Percentiles rank a stretch among this genome's conserved stretches.
Evolutionary conservation across 495 filamentous ascomycete species (phyloP).

Genomic region (Aspergillus mulundensis): DNA sequence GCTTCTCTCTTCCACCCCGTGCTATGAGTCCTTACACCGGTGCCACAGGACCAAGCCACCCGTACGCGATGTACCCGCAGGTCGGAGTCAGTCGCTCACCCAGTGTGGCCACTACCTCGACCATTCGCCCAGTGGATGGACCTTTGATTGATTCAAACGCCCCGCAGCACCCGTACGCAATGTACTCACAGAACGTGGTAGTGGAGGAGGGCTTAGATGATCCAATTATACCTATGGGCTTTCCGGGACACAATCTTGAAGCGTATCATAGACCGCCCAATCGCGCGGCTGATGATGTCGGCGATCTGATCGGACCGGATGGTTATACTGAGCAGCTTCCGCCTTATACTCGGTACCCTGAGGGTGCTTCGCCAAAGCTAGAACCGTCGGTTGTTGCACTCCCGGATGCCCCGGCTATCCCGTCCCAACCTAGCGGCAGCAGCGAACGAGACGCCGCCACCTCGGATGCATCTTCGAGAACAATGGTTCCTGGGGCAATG

Average conservation of each 20-base stretch:
- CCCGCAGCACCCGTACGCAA: constrained; percentile 83
- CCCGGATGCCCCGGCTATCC: constrained; percentile 18
- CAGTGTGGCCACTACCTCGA: constrained; percentile 62
- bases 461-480: constrained; percentile 47
- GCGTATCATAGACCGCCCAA: constrained; percentile 66
- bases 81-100: constrained; percentile 55
- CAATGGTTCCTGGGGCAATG: constrained; percentile 28
- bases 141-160: constrained; percentile 59
- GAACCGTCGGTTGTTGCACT: constrained; percentile 23
- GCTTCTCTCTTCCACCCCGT: constrained; percentile 41
- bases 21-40: constrained; percentile 52
- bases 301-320: constrained; percentile 82
- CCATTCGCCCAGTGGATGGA: constrained; percentile 51
- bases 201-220: constrained; percentile 45
- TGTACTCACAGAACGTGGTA: constrained; percentile 76
- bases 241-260: constrained; percentile 56
- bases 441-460: constrained; percentile 25
- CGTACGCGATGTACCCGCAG: constrained; percentile 54
- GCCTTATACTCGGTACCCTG: constrained; percentile 79
- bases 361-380: constrained; percentile 46
- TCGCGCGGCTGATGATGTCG: constrained; percentile 78
- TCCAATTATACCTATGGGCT: constrained; percentile 64
- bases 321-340: constrained; percentile 88
- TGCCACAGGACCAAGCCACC: constrained; percentile 53
- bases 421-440: constrained; percentile 22